Evolutionary conservation across 140 eudicot species (phyloP).

Genomic region (Senecio squalidus): DNA sequence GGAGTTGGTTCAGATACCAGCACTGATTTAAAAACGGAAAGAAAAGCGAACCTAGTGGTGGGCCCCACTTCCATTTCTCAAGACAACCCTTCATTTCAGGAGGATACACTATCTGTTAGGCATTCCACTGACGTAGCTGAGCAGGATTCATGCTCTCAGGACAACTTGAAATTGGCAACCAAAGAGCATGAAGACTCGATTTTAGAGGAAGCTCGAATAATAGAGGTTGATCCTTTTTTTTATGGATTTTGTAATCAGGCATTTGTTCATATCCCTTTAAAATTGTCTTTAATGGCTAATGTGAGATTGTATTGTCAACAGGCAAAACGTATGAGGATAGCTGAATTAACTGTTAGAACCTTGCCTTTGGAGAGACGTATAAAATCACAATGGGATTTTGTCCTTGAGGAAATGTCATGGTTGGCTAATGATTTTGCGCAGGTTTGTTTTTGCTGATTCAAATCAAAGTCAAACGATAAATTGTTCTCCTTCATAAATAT

Average conservation of each 20-base stretch:
- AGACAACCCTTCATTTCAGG: conserved; percentile 34
- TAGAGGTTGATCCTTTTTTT: conserved; percentile 53
- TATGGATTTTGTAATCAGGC: conserved; percentile 2
- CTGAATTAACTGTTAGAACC: conserved; percentile 55
- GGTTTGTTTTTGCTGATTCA: conserved; percentile 41
- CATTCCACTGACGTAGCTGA: conserved; percentile 33
- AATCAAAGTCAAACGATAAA: background rate
- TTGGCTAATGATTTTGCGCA: conserved; percentile 97
- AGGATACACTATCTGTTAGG: conserved; percentile 23
- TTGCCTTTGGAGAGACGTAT: conserved; percentile 33
- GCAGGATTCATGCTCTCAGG: conserved; percentile 35
- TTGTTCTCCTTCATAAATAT: background rate
- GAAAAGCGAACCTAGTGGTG: conserved; percentile 13
- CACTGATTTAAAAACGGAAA: conserved; percentile 31
- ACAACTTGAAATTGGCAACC: conserved; percentile 25
- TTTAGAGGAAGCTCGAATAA: conserved; percentile 70
- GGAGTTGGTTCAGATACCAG: conserved; percentile 16
- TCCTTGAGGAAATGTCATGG: conserved; percentile 98
- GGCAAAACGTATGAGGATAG: conserved; percentile 91
- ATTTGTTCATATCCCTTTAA: background rate
- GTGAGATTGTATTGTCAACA: conserved; percentile 31
- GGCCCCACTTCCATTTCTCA: conserved; percentile 22
- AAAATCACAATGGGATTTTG: conserved; percentile 89
- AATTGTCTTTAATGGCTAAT: conserved; percentile 23
- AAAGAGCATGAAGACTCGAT: conserved; percentile 72